Conservation (phyloP, 2,329 filamentous ascomycete genomes). For the Colletotrichum higginsianum region DNA sequence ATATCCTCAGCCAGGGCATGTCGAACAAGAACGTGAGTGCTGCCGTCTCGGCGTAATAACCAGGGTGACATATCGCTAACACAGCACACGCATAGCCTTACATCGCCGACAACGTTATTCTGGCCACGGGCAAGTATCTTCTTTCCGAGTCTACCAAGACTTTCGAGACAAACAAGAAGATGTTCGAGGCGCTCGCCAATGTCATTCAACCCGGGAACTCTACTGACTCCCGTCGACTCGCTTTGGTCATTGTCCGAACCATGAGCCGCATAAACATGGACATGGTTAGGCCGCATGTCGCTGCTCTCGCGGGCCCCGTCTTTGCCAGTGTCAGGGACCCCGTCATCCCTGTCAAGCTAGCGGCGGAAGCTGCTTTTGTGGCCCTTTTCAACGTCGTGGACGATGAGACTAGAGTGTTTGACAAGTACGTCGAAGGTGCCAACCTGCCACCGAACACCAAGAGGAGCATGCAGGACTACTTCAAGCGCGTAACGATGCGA, state of each 20-base stretch:
- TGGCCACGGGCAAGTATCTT: slow-evolving; percentile 93
- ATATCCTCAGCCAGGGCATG: slow-evolving; percentile 86
- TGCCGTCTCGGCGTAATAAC: slow-evolving; percentile 3
- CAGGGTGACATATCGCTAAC: slow-evolving; percentile 42
- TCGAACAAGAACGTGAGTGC: slow-evolving; percentile 78
- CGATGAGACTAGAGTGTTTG: slow-evolving; percentile 87
- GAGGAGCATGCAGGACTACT: slow-evolving; percentile 96
- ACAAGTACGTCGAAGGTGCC: slow-evolving; percentile 85
- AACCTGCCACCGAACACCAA: slow-evolving; percentile 80
- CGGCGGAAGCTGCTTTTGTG: slow-evolving; percentile 94
- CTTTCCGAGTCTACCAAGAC: slow-evolving; percentile 77
- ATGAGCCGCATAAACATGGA: slow-evolving; percentile 85
- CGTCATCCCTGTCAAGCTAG: slow-evolving; percentile 95
- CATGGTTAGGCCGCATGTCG: slow-evolving; percentile 84
- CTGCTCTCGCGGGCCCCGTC: slow-evolving; percentile 83
- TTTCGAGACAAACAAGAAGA: slow-evolving; percentile 82
- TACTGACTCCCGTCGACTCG: slow-evolving; percentile 86
- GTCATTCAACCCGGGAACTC: slow-evolving; percentile 84
- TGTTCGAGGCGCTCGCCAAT: slow-evolving; percentile 84
- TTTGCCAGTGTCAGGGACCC: slow-evolving; percentile 92
- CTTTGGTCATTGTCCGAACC: slow-evolving; percentile 90
- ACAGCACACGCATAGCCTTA: slow-evolving; percentile 69
- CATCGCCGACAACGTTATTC: slow-evolving; percentile 88
- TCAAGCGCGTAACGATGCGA: slow-evolving; percentile 90
- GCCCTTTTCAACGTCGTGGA: slow-evolving; percentile 92